Evolutionary conservation across 2,329 filamentous ascomycete species (phyloP).

Genomic region (Paecilomyces variotii): DNA sequence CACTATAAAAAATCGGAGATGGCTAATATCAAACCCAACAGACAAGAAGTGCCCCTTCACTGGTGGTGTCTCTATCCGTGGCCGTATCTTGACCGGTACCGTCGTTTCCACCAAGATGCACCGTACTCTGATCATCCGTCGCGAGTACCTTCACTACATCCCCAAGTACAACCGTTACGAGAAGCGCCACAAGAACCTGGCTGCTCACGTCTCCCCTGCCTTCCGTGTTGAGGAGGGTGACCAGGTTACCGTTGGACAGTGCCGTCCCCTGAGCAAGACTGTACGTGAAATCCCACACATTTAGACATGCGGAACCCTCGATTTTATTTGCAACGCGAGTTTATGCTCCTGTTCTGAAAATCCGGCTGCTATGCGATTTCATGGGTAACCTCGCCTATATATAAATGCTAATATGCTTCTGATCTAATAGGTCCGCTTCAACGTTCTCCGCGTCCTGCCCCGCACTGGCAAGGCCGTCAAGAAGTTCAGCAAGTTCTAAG

Average conservation of each 20-base stretch:
- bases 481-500: slow-evolving; percentile 98
- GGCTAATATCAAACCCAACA: slow-evolving; percentile 36
- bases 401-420: background rate
- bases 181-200: slow-evolving; percentile 99
- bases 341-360: background rate
- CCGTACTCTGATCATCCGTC: slow-evolving; percentile 97
- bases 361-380: background rate
- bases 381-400: background rate
- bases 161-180: slow-evolving; percentile 99
- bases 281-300: slow-evolving; percentile 52
- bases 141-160: slow-evolving; percentile 99
- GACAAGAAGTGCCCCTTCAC: slow-evolving; percentile 99
- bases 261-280: slow-evolving; percentile 98
- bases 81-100: slow-evolving; percentile 98
- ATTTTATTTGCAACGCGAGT: background rate
- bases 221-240: slow-evolving; percentile 99
- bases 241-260: slow-evolving; percentile 98
- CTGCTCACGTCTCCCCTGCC: slow-evolving; percentile 96
- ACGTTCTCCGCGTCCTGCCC: slow-evolving; percentile 96
- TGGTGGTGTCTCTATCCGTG: slow-evolving; percentile 97
- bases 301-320: background rate
- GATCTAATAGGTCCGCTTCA: slow-evolving; percentile 78
- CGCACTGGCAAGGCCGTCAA: slow-evolving; percentile 96
- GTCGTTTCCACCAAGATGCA: slow-evolving; percentile 99
- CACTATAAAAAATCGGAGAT: background rate